Conservation (phyloP, 106 monocot genomes). For the Allium cepa region DNA sequence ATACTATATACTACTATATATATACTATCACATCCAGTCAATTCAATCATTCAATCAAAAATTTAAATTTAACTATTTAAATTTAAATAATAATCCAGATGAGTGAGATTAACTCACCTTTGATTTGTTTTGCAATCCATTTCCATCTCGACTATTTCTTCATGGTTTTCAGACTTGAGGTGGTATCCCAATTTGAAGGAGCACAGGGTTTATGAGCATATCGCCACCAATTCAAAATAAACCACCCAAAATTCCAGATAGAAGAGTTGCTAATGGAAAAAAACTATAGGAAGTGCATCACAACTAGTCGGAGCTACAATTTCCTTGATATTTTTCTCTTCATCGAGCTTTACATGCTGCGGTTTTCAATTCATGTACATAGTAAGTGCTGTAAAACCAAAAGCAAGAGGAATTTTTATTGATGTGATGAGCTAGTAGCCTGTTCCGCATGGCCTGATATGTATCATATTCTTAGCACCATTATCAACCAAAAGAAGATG, state of each 20-base stretch:
- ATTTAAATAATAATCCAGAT: too few relatives aligned
- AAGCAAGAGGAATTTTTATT: slow-evolving; percentile 50
- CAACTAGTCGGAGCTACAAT: slow-evolving; percentile 10
- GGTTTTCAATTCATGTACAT: slow-evolving; percentile 13
- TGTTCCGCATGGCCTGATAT: slow-evolving; percentile 42
- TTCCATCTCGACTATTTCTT: too few relatives aligned
- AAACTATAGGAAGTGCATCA: slow-evolving; percentile 25
- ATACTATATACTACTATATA: too few relatives aligned
- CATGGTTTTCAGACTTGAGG: too few relatives aligned
- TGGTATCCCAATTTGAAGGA: slow-evolving; percentile 68
- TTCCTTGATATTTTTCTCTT: slow-evolving; percentile 14
- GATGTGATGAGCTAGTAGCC: slow-evolving; percentile 57
- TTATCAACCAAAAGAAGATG: slow-evolving; percentile 47
- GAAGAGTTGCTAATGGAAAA: slow-evolving; percentile 54
- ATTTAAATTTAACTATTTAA: too few relatives aligned
- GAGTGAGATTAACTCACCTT: too few relatives aligned
- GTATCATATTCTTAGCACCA: slow-evolving; percentile 36
- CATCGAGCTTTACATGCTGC: slow-evolving; percentile 2
- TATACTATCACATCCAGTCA: too few relatives aligned
- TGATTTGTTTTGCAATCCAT: too few relatives aligned
- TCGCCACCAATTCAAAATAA: slow-evolving; percentile 85
- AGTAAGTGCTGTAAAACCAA: slow-evolving; percentile 48
- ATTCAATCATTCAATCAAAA: too few relatives aligned
- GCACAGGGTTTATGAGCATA: slow-evolving; percentile 61
- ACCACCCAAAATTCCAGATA: slow-evolving; percentile 62